A percentile compares a stretch with the other conserved stretches of the same genome.
phyloP scores from a whole-genome alignment of 805 yeast species.

The Starmerella bombicola region DNA sequence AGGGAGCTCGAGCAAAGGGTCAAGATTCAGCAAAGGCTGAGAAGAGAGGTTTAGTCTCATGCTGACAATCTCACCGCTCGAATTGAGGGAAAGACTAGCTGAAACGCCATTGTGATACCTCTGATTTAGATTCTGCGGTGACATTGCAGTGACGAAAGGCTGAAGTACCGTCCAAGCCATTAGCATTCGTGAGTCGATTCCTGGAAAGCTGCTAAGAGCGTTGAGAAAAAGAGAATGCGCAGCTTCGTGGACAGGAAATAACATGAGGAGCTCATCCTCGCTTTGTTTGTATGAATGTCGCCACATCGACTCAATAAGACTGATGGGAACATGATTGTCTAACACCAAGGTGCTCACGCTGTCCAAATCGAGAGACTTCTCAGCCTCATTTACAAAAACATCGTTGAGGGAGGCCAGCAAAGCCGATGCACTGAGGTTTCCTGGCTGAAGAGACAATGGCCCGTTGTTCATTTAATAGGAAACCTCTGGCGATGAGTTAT shows the following conservation, averaged over 20 bases:
- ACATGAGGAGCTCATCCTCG: constrained; percentile 32
- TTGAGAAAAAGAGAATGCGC: constrained; percentile 27
- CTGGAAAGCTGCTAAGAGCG: constrained; percentile 28
- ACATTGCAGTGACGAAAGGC: constrained; percentile 31
- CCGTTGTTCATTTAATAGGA: constrained; percentile 25
- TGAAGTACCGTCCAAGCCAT: constrained; percentile 29
- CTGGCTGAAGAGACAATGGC: constrained; percentile 25
- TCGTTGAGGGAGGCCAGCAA: constrained; percentile 29
- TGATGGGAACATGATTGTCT: constrained; percentile 27
- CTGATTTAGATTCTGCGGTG: constrained; percentile 28
- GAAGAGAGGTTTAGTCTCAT: constrained; percentile 25
- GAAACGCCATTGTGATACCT: constrained; percentile 29
- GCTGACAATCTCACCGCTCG: constrained; percentile 26
- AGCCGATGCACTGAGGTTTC: constrained; percentile 27
- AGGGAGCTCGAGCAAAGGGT: constrained; percentile 26
- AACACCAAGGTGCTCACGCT: constrained; percentile 26
- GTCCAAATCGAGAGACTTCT: constrained; percentile 25
- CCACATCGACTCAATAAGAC: constrained; percentile 29
- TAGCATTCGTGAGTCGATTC: constrained; percentile 27
- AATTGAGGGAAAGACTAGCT: constrained; percentile 26
- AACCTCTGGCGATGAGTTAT: no score
- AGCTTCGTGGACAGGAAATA: constrained; percentile 26
- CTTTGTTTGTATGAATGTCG: constrained; percentile 31
- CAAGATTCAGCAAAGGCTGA: constrained; percentile 26
- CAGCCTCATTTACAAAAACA: constrained; percentile 22